These are phyloP conservation scores for Striga asiatica DNA, from an alignment of 257 asterid species.

Conservation along the genomic window DNA sequence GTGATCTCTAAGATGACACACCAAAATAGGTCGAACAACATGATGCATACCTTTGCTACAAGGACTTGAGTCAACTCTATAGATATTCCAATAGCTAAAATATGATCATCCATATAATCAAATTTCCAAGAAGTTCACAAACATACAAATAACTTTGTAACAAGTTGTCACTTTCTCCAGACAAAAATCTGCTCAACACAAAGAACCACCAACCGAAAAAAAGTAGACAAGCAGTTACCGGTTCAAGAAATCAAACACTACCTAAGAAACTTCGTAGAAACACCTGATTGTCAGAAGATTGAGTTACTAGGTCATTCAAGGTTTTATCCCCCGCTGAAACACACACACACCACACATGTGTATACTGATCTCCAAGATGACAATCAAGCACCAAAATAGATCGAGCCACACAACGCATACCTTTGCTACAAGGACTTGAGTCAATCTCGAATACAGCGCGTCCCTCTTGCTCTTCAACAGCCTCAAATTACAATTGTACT, in stretches of 20 bases:
- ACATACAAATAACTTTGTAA: background rate
- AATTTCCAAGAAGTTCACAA: too few species aligned
- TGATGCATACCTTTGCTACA: too few species aligned
- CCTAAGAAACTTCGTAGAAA: too few species aligned
- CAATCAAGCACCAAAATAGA: conserved; percentile 1
- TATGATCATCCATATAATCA: background rate
- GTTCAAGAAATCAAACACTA: too few species aligned
- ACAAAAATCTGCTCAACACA: too few species aligned
- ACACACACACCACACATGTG: background rate
- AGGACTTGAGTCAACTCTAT: background rate
- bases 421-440: conserved; percentile 78
- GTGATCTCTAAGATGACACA: too few species aligned
- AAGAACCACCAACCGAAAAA: too few species aligned
- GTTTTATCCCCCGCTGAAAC: background rate
- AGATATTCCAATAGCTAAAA: background rate
- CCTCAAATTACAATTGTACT: conserved; percentile 45
- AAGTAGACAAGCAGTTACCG: too few species aligned
- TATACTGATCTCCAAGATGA: background rate
- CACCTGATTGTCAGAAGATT: too few species aligned
- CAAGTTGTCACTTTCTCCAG: background rate
- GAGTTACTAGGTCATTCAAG: too few species aligned
- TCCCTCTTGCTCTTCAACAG: conserved; percentile 61
- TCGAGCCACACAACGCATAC: conserved; percentile 22
- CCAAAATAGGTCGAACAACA: too few species aligned
- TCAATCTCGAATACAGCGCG: conserved; percentile 54